These are phyloP conservation scores for Keqinozyma sinolaborantium DNA, from an alignment of 1,139 yeast genomes.

Conservation along the genomic window DNA sequence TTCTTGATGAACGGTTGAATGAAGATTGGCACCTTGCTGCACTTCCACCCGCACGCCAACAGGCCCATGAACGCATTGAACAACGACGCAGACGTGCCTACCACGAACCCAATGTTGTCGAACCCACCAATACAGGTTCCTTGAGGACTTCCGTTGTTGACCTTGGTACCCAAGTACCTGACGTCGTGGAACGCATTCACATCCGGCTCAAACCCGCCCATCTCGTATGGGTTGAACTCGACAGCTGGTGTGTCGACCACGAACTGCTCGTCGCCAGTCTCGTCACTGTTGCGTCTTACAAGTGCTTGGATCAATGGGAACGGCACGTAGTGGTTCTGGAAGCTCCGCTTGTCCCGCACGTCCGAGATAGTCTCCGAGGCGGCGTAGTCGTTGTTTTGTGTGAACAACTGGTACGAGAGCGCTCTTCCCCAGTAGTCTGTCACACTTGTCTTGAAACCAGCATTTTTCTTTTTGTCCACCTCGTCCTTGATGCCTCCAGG, in stretches of 20 bases:
- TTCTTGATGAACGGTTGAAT: conserved; percentile 16
- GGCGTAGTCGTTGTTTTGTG: conserved; percentile 20
- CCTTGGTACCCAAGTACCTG: conserved; percentile 32
- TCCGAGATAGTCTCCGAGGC: conserved; percentile 30
- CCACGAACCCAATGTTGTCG: conserved; percentile 73
- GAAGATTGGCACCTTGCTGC: not conserved
- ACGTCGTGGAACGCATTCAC: conserved; percentile 35
- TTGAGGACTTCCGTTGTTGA: conserved; percentile 25
- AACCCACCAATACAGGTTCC: conserved; percentile 58
- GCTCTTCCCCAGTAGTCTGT: conserved; percentile 41
- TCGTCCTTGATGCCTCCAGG: conserved; percentile 25
- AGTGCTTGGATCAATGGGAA: conserved; percentile 32
- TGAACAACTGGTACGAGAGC: conserved; percentile 35
- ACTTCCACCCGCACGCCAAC: not conserved
- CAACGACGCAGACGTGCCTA: conserved; percentile 77
- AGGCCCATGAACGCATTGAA: conserved; percentile 59
- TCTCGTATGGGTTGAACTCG: conserved; percentile 41
- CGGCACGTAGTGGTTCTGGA: conserved; percentile 36
- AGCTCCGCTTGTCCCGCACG: conserved; percentile 22
- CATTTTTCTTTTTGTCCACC: conserved; percentile 23
- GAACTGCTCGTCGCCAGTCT: not conserved
- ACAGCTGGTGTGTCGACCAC: conserved; percentile 33
- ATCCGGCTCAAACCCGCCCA: conserved; percentile 42
- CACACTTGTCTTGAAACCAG: conserved; percentile 28
- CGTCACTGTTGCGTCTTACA: conserved; percentile 6